Percentiles rank a stretch among this genome's conserved stretches.
Evolutionary conservation across 805 yeast species (phyloP).

Genomic region (Candida tallmaniae): DNA sequence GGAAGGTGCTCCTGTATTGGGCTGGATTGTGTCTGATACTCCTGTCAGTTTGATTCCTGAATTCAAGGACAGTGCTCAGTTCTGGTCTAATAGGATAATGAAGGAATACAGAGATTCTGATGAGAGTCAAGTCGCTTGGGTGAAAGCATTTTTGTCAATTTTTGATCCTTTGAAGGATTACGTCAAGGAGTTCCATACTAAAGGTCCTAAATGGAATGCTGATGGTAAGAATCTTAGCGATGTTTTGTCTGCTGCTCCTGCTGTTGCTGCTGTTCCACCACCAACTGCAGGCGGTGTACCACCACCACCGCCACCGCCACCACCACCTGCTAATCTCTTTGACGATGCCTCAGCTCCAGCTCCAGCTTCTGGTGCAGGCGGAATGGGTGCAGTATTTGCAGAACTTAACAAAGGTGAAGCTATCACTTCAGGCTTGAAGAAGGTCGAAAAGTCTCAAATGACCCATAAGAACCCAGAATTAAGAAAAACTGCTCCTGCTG

Average conservation of each 20-base stretch:
- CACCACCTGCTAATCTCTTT: conserved; percentile 63
- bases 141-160: conserved; percentile 53
- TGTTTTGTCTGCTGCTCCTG: conserved; percentile 28
- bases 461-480: conserved; percentile 88
- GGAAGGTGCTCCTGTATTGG: conserved; percentile 86
- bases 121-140: conserved; percentile 76
- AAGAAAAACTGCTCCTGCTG: conserved; percentile 50
- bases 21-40: conserved; percentile 79
- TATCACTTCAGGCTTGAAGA: conserved; percentile 81
- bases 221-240: conserved; percentile 56
- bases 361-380: conserved; percentile 27
- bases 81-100: conserved; percentile 88
- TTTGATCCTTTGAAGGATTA: conserved; percentile 69
- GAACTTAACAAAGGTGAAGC: conserved; percentile 81
- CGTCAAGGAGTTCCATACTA: conserved; percentile 71
- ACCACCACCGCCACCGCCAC: conserved; percentile 88
- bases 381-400: conserved; percentile 88
- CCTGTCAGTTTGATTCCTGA: conserved; percentile 78
- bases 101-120: conserved; percentile 79
- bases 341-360: conserved; percentile 20
- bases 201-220: conserved; percentile 78
- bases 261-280: conserved; percentile 31
- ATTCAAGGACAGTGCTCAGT: conserved; percentile 85
- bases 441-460: conserved; percentile 90
- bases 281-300: conserved; percentile 72